Evolutionary conservation across 1,284 basidiomycete species (phyloP).

Genomic region (Papiliotrema flavescens): DNA sequence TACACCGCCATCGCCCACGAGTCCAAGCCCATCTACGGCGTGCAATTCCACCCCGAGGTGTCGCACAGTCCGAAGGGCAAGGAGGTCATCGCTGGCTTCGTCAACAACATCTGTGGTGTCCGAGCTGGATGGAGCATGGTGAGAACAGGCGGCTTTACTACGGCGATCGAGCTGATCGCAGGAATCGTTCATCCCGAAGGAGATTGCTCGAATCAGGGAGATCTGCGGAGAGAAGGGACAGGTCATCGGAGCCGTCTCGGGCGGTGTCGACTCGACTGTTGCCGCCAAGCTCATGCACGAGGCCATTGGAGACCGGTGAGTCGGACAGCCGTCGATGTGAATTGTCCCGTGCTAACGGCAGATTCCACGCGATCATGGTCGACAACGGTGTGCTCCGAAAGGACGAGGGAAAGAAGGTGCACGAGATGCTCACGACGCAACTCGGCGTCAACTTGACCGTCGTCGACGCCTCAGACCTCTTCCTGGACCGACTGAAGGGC

Average conservation of each 20-base stretch:
- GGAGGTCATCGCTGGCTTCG: constrained; percentile 85
- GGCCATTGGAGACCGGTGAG: constrained; percentile 91
- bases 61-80: constrained; percentile 90
- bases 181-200: constrained; percentile 98
- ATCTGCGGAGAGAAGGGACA: constrained; percentile 93
- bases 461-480: constrained; percentile 90
- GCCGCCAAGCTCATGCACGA: constrained; percentile 99
- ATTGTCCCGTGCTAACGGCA: constrained; percentile 42
- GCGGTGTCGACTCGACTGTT: constrained; percentile 96
- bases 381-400: constrained; percentile 95
- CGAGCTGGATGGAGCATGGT: constrained; percentile 93
- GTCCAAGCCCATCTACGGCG: constrained; percentile 86
- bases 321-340: background rate
- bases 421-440: constrained; percentile 89
- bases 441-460: constrained; percentile 96
- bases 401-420: constrained; percentile 89
- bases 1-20: constrained; percentile 93
- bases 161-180: constrained; percentile 35
- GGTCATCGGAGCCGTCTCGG: constrained; percentile 96
- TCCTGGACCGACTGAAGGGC: constrained; percentile 82
- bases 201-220: constrained; percentile 88
- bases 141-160: constrained; percentile 13
- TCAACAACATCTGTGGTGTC: constrained; percentile 81
- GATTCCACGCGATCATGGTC: constrained; percentile 99
- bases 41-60: constrained; percentile 99